Evolutionary conservation across 495 filamentous ascomycete species (phyloP).

Genomic region (Penicillium taxi): DNA sequence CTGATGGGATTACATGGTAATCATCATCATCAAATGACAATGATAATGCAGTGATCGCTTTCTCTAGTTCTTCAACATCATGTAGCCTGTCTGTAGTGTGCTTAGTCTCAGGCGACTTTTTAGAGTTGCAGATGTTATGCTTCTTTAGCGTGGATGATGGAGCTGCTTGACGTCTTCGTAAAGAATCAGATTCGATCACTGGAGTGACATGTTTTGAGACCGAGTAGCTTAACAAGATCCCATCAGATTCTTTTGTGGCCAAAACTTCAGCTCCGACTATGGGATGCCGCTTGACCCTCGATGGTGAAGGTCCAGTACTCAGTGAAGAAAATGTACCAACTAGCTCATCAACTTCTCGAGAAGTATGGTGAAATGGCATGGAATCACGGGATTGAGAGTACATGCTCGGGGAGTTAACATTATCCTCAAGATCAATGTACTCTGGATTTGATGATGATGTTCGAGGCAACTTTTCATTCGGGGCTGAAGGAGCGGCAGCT

Average conservation of each 20-base stretch:
- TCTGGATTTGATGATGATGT: conserved; percentile 5
- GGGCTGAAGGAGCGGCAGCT: conserved; percentile 16
- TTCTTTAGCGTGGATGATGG: conserved; percentile 4
- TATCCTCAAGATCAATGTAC: conserved; percentile 5
- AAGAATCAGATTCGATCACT: not conserved
- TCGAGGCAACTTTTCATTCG: not conserved
- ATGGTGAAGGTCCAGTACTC: conserved; percentile 14
- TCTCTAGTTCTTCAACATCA: conserved; percentile 14
- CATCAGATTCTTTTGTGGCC: conserved; percentile 8
- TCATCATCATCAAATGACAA: conserved; percentile 1
- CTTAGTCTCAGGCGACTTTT: conserved; percentile 1
- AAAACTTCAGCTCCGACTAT: conserved; percentile 11
- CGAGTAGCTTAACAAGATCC: conserved; percentile 18
- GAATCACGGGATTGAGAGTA: conserved; percentile 8
- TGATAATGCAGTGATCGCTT: conserved; percentile 14
- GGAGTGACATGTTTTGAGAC: conserved; percentile 1
- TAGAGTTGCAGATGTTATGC: not conserved
- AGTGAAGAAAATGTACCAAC: conserved; percentile 23
- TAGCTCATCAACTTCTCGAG: conserved; percentile 22
- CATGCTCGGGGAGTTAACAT: conserved; percentile 16
- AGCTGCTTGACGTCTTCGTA: not conserved
- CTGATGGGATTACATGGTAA: not conserved
- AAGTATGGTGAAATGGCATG: not conserved
- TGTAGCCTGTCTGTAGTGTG: not conserved
- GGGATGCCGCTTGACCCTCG: conserved; percentile 21